Evolutionary conservation across 768 basidiomycete species (phyloP).

Genomic region (Hygrophorus russula): DNA sequence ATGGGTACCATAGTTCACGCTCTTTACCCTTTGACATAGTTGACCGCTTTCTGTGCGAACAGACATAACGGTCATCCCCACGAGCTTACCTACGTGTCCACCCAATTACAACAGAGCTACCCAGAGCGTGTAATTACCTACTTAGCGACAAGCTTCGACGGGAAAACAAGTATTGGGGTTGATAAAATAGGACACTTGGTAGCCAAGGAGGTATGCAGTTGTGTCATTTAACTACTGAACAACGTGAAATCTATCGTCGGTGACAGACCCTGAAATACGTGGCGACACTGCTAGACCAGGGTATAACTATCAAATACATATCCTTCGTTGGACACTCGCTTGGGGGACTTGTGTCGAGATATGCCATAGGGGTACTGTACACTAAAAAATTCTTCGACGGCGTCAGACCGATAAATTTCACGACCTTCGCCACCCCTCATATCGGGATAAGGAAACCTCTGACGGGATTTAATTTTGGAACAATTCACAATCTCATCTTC

Average conservation of each 20-base stretch:
- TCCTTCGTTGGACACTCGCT: constrained; percentile 3
- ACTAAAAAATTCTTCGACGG: not conserved
- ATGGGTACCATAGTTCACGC: too few relatives aligned
- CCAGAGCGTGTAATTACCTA: not conserved
- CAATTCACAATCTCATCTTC: not conserved
- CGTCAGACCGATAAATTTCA: constrained; percentile 3
- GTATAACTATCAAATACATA: not conserved
- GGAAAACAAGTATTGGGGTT: not conserved
- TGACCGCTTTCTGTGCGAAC: too few relatives aligned
- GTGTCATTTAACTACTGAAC: not conserved
- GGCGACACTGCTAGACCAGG: not conserved
- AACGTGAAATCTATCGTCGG: too few relatives aligned
- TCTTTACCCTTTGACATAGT: too few relatives aligned
- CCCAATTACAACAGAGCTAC: not conserved
- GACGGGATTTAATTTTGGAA: not conserved
- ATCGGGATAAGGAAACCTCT: not conserved
- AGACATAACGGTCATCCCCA: constrained; percentile 2
- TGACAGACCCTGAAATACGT: not conserved
- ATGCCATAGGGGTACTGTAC: constrained; percentile 3
- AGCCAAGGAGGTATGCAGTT: not conserved
- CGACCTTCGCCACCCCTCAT: constrained; percentile 3
- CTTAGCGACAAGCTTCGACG: not conserved
- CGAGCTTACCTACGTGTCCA: not conserved
- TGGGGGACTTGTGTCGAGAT: constrained; percentile 1
- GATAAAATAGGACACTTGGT: not conserved